phyloP scores from a whole-genome alignment of 2,329 filamentous ascomycete genomes.

The Hymenoscyphus repandus region DNA sequence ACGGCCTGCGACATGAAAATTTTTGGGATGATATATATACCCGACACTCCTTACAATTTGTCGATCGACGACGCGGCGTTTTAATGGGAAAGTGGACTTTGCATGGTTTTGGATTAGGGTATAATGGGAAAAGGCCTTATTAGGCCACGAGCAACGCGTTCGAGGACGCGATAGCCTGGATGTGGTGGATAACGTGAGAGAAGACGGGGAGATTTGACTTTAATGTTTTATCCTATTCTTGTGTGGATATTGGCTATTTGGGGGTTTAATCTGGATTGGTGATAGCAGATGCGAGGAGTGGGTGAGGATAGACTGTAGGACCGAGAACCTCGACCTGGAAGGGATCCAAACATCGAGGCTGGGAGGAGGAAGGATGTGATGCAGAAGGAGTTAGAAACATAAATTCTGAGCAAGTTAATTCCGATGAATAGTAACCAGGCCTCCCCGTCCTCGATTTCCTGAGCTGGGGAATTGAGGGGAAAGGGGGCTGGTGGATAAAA shows the following conservation, averaged over 20 bases:
- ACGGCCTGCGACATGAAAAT: not conserved
- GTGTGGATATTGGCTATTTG: not conserved
- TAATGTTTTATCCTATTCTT: constrained; percentile 4
- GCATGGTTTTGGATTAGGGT: not conserved
- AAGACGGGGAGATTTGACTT: not conserved
- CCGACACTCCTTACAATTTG: not conserved
- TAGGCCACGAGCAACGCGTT: not conserved
- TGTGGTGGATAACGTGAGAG: not conserved
- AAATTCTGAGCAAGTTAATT: too few relatives aligned
- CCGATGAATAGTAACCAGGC: too few relatives aligned
- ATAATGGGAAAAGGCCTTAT: not conserved
- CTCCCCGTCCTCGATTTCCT: too few relatives aligned
- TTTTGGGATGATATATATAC: not conserved
- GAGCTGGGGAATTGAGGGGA: too few relatives aligned
- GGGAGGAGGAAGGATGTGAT: too few relatives aligned
- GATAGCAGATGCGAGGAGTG: too few relatives aligned
- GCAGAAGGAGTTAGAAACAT: too few relatives aligned
- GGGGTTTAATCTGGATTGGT: not conserved
- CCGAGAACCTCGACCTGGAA: too few relatives aligned
- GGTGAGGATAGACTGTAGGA: too few relatives aligned
- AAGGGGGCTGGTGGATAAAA: too few relatives aligned
- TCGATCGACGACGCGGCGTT: not conserved
- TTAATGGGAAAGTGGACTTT: not conserved
- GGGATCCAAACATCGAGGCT: too few relatives aligned
- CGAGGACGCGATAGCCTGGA: not conserved